A percentile compares a stretch with the other conserved stretches of the same genome.
phyloP scores from a whole-genome alignment of 2,329 filamentous ascomycete species.

The Ophiostoma perfectum region DNA sequence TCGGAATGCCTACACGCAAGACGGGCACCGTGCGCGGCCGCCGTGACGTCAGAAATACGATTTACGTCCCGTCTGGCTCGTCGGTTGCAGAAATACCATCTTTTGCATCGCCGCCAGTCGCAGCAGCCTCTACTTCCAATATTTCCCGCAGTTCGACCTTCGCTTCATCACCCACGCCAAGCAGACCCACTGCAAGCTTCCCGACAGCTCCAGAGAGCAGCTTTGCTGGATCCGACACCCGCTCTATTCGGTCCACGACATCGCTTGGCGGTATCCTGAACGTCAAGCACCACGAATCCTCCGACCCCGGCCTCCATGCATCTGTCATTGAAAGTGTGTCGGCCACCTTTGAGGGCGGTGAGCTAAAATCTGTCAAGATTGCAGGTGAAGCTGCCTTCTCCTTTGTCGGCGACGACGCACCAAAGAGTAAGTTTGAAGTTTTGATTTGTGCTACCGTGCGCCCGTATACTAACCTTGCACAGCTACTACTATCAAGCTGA shows the following conservation, averaged over 20 bases:
- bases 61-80: constrained; percentile 64
- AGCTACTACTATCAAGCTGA: constrained; percentile 67
- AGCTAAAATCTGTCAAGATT: constrained; percentile 65
- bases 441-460: constrained; percentile 37
- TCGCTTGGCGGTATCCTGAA: constrained; percentile 66
- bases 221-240: constrained; percentile 68
- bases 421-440: constrained; percentile 30
- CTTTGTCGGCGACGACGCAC: constrained; percentile 53
- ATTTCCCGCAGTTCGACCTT: constrained; percentile 33
- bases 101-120: constrained; percentile 17
- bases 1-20: constrained; percentile 61
- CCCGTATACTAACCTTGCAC: not conserved
- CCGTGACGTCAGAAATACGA: constrained; percentile 85
- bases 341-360: constrained; percentile 71
- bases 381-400: constrained; percentile 85
- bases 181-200: constrained; percentile 46
- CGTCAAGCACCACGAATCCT: constrained; percentile 76
- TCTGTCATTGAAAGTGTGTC: constrained; percentile 92
- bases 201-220: constrained; percentile 59
- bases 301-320: constrained; percentile 72
- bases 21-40: constrained; percentile 77
- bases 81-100: constrained; percentile 33
- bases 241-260: constrained; percentile 83
- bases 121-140: not conserved
- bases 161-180: constrained; percentile 26